Percentiles rank a stretch among this genome's conserved stretches.
phyloP scores from a whole-genome alignment of 75 land plant species.

The Adiantum capillusveneris region DNA sequence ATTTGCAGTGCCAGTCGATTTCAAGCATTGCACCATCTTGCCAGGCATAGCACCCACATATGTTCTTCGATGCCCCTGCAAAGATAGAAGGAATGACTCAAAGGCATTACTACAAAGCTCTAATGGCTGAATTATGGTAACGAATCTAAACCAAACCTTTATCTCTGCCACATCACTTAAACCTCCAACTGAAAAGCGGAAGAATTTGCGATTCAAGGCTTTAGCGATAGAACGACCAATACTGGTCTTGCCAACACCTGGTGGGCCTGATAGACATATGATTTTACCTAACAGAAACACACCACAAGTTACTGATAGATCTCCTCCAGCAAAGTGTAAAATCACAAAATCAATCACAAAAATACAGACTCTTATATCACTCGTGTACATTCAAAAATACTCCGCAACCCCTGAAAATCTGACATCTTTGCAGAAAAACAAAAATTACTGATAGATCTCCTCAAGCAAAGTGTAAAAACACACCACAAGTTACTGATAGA shows the following conservation, averaged over 20 bases:
- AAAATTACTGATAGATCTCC: no score
- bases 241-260: constrained; percentile 98
- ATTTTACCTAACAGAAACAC: constrained; percentile 98
- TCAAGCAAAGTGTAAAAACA: no score
- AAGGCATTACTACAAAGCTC: background rate
- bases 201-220: constrained; percentile 92
- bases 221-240: constrained; percentile 95
- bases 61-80: constrained; percentile 94
- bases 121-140: no score
- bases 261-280: constrained; percentile 95
- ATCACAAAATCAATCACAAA: no score
- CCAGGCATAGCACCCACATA: constrained; percentile 99
- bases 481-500: no score
- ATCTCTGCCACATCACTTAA: constrained; percentile 98
- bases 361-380: no score
- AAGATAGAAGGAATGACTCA: background rate
- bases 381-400: no score
- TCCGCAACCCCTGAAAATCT: no score
- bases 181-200: constrained; percentile 96
- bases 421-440: no score
- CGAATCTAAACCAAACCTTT: constrained; percentile 37
- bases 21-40: constrained; percentile 97
- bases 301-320: no score
- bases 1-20: constrained; percentile 83
- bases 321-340: no score